These are phyloP conservation scores for sorghum (Sorghum bicolor) DNA, from an alignment of 176 grass and related monocot genomes.

Conservation along the genomic window DNA sequence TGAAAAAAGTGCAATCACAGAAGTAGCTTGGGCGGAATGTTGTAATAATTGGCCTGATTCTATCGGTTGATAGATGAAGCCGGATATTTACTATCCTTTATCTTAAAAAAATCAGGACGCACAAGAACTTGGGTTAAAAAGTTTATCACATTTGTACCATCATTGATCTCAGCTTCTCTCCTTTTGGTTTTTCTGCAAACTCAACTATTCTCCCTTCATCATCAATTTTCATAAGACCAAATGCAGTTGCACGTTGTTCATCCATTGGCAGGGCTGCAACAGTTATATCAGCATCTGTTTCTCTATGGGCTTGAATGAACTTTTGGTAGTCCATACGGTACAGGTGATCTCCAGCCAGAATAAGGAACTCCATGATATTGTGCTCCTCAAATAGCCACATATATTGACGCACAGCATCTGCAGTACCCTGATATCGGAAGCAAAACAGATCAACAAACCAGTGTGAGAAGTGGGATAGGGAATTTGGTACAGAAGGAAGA, in stretches of 20 bases:
- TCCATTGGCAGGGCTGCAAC: conserved; percentile 92
- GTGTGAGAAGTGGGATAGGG: background rate
- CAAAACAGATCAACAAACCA: background rate
- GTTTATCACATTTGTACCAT: conserved; percentile 49
- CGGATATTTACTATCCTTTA: no score
- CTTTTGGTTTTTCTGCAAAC: conserved; percentile 96
- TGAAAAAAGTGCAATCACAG: conserved; percentile 1
- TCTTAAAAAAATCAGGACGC: background rate
- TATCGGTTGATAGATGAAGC: no score
- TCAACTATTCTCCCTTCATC: conserved; percentile 91
- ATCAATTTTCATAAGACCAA: conserved; percentile 97
- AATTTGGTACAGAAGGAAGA: background rate
- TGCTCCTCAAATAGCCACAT: conserved; percentile 97
- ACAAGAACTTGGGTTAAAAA: background rate
- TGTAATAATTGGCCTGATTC: no score
- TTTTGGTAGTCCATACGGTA: conserved; percentile 98
- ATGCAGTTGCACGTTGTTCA: conserved; percentile 84
- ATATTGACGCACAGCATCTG: conserved; percentile 91
- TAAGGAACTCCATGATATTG: conserved; percentile 89
- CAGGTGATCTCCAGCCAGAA: conserved; percentile 92
- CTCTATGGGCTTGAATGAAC: conserved; percentile 96
- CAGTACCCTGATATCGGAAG: conserved; percentile 69
- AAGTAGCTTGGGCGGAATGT: no score
- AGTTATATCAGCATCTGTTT: conserved; percentile 89
- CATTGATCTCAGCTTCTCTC: conserved; percentile 83